These are phyloP conservation scores for Pleurotus pulmonarius DNA, from an alignment of 768 basidiomycete genomes.

Conservation along the genomic window DNA sequence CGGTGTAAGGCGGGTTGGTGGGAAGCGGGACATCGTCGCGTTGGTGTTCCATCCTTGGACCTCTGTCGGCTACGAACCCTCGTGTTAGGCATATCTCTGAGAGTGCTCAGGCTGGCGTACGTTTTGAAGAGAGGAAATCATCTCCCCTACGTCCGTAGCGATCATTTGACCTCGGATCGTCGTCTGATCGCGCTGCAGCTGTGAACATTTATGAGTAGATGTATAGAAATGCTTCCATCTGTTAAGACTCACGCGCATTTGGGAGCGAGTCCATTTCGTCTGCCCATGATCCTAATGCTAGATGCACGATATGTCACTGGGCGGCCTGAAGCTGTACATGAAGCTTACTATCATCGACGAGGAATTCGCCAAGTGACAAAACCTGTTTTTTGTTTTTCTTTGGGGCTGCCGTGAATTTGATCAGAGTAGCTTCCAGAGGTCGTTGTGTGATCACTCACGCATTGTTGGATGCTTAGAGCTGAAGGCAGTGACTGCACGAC, in stretches of 20 bases:
- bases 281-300: constrained; percentile 94
- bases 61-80: constrained; percentile 48
- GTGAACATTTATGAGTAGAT: constrained; percentile 12
- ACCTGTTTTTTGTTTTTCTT: constrained; percentile 90
- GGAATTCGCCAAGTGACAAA: constrained; percentile 85
- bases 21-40: constrained; percentile 97
- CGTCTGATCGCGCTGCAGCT: constrained; percentile 72
- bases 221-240: neutral
- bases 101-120: constrained; percentile 36
- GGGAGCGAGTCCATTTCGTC: constrained; percentile 97
- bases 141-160: constrained; percentile 54
- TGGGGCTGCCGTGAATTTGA: constrained; percentile 53
- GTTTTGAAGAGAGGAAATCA: constrained; percentile 59
- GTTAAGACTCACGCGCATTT: constrained; percentile 74
- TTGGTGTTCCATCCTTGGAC: constrained; percentile 37
- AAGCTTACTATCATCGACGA: constrained; percentile 76
- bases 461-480: neutral
- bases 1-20: constrained; percentile 89
- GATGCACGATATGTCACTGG: constrained; percentile 12
- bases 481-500: neutral
- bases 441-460: constrained; percentile 8
- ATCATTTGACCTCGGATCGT: constrained; percentile 56
- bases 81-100: constrained; percentile 3
- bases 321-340: constrained; percentile 14
- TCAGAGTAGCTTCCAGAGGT: neutral